Conservation (phyloP, 225 moss, liverwort and hornwort species). For the Anthoceros angustus region DNA sequence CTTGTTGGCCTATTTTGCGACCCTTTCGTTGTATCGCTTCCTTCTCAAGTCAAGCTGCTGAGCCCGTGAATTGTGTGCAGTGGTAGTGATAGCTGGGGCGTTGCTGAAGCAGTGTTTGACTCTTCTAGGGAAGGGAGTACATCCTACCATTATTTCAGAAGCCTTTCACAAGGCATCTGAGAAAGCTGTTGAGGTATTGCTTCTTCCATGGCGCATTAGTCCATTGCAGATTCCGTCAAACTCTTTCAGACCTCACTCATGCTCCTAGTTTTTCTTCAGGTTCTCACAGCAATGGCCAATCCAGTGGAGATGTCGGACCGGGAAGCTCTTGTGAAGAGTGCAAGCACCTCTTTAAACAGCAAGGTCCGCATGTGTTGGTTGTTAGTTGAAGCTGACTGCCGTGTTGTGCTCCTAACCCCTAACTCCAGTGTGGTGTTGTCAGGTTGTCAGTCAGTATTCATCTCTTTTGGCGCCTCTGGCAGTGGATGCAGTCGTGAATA, state of each 20-base stretch:
- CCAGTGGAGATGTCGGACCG: conserved; percentile 87
- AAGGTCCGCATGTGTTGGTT: conserved; percentile 33
- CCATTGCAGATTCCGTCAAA: too few relatives aligned
- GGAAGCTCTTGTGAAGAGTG: conserved; percentile 72
- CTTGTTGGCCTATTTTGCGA: not conserved
- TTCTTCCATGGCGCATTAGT: too few relatives aligned
- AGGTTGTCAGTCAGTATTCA: conserved; percentile 98
- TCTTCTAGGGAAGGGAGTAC: conserved; percentile 76
- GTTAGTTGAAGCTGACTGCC: not conserved
- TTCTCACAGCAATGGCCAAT: conserved; percentile 63
- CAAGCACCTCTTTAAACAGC: conserved; percentile 90
- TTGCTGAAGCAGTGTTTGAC: conserved; percentile 83
- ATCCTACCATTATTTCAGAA: conserved; percentile 87
- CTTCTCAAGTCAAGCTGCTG: not conserved
- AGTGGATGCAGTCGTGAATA: conserved; percentile 74
- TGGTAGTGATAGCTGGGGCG: conserved; percentile 87
- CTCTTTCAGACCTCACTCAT: too few relatives aligned
- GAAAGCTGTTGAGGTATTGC: conserved; percentile 70
- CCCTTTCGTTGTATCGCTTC: not conserved
- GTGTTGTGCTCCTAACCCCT: not conserved
- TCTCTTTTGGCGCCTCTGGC: conserved; percentile 84
- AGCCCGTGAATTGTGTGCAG: conserved; percentile 21
- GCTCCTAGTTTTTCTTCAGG: conserved; percentile 23
- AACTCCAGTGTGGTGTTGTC: not conserved
- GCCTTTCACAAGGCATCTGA: conserved; percentile 78